phyloP scores from a whole-genome alignment of 2,329 filamentous ascomycete genomes.

The Harringtonia aguacate region DNA sequence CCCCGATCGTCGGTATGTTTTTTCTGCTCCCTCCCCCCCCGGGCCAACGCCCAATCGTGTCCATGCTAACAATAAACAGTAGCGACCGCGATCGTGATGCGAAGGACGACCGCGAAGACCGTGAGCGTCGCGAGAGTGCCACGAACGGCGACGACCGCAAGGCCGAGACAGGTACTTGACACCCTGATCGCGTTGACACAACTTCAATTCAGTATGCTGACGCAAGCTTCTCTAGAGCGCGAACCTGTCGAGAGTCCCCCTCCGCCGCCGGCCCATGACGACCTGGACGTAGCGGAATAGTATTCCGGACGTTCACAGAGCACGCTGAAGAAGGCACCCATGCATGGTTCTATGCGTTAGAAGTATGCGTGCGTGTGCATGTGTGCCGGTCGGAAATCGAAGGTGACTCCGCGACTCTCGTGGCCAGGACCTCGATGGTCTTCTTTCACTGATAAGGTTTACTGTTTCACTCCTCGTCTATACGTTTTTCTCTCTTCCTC shows the following conservation, averaged over 20 bases:
- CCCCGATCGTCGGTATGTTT: constrained; percentile 47
- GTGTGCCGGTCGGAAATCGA: neutral
- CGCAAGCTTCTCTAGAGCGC: neutral
- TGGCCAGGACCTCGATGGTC: neutral
- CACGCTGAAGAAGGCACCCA: no score
- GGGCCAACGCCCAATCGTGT: no score
- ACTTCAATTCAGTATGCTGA: neutral
- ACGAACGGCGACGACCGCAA: constrained; percentile 86
- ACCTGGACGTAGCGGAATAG: constrained; percentile 87
- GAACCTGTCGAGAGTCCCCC: constrained; percentile 55
- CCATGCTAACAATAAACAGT: neutral
- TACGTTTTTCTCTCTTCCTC: neutral
- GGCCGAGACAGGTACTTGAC: no score
- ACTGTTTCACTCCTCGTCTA: neutral
- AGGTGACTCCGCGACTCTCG: neutral
- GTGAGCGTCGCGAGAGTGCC: constrained; percentile 64
- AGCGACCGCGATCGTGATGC: constrained; percentile 30
- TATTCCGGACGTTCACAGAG: neutral
- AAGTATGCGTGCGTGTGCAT: neutral
- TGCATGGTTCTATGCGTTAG: no score
- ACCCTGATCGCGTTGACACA: constrained; percentile 30
- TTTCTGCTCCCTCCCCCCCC: neutral
- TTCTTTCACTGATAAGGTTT: neutral
- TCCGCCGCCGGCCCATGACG: constrained; percentile 76
- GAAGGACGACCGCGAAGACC: constrained; percentile 41